Evolutionary conservation across 257 asterid species (phyloP).

Genomic region (Prunella vulgaris): DNA sequence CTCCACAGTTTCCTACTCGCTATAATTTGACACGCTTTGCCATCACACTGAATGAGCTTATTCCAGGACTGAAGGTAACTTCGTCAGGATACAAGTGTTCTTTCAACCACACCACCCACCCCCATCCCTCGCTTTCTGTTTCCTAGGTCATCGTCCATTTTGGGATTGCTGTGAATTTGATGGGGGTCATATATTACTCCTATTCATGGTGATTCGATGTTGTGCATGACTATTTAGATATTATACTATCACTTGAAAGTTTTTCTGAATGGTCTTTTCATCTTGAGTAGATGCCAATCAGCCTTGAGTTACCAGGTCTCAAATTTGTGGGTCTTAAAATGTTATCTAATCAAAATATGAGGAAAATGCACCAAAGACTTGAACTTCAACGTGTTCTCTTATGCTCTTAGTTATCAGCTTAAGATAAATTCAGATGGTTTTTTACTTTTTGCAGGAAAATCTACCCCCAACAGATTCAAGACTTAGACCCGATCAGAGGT

Average conservation of each 20-base stretch:
- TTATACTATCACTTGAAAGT: neutral
- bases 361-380: neutral
- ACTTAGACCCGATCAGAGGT: constrained; percentile 86
- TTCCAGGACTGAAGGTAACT: constrained; percentile 70
- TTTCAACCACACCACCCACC: neutral
- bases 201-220: neutral
- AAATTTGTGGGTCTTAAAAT: neutral
- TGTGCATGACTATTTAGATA: neutral
- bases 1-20: constrained; percentile 82
- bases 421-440: neutral
- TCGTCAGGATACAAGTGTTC: neutral
- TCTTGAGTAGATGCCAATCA: neutral
- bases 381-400: neutral
- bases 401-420: neutral
- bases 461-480: constrained; percentile 88
- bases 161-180: neutral
- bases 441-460: constrained; percentile 45
- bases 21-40: constrained; percentile 92
- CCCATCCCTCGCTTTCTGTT: too few relatives aligned
- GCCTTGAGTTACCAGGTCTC: neutral
- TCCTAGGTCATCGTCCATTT: neutral
- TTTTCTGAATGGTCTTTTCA: neutral
- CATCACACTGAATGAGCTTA: constrained; percentile 77
- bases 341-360: neutral
- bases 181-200: neutral